phyloP scores from a whole-genome alignment of 2,329 filamentous ascomycete genomes.

The Zalaria sp. region DNA sequence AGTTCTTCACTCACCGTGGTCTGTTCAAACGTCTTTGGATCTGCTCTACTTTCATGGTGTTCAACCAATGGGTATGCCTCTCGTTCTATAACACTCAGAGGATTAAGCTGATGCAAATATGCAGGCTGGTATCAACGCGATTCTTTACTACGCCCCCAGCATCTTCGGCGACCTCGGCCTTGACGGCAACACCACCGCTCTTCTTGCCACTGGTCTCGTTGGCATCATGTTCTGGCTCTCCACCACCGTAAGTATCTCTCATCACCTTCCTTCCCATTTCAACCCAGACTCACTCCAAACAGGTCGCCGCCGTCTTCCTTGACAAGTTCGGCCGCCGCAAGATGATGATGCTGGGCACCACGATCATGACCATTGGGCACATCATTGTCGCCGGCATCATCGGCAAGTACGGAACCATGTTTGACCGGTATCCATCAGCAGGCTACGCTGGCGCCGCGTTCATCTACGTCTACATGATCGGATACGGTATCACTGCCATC shows the following conservation, averaged over 20 bases:
- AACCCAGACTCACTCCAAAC: no score
- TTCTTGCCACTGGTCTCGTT: constrained; percentile 54
- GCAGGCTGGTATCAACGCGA: constrained; percentile 26
- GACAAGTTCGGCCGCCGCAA: constrained; percentile 50
- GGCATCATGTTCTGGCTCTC: constrained; percentile 54
- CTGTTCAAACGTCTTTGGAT: constrained; percentile 20
- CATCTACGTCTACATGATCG: constrained; percentile 39
- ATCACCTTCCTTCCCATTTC: no score
- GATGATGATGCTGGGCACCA: constrained; percentile 45
- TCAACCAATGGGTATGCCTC: constrained; percentile 32
- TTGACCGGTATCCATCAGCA: constrained; percentile 40
- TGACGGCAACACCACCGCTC: constrained; percentile 29
- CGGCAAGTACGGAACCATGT: constrained; percentile 44
- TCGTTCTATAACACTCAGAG: constrained; percentile 11
- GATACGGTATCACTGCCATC: no score
- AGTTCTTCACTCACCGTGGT: constrained; percentile 5
- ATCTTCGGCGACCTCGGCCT: constrained; percentile 34
- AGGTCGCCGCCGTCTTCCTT: constrained; percentile 43
- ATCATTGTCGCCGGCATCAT: constrained; percentile 56
- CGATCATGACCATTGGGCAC: constrained; percentile 58
- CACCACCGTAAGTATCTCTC: constrained; percentile 35
- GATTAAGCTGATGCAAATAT: neutral
- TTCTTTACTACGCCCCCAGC: constrained; percentile 32
- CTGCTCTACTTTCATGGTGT: constrained; percentile 44
- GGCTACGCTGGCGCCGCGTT: constrained; percentile 49